Percentiles rank a stretch among this genome's conserved stretches.
Evolutionary conservation across 176 grass and related monocot genomes (phyloP).

Genomic region (Bonia amplexicaulis): DNA sequence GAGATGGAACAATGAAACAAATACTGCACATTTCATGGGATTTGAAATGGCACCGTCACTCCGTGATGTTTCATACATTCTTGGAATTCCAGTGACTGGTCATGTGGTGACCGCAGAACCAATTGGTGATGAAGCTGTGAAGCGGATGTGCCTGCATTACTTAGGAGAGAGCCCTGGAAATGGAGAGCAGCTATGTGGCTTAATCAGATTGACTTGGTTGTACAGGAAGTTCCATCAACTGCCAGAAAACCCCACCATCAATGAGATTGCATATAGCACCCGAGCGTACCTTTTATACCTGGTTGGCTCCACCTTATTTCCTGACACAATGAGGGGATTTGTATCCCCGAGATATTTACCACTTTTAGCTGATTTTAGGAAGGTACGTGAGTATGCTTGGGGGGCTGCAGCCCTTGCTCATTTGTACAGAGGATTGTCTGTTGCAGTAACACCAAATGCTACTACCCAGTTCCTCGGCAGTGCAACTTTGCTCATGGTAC

Average conservation of each 20-base stretch:
- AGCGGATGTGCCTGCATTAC: constrained; percentile 50
- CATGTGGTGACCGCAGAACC: constrained; percentile 47
- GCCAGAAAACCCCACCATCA: constrained; percentile 45
- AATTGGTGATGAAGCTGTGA: constrained; percentile 58
- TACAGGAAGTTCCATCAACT: constrained; percentile 52
- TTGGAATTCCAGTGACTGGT: constrained; percentile 54
- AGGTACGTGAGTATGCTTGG: constrained; percentile 56
- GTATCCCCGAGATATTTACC: constrained; percentile 55
- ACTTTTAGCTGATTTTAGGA: constrained; percentile 48
- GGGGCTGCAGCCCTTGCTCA: constrained; percentile 57
- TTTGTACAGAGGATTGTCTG: constrained; percentile 55
- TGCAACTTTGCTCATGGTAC: constrained; percentile 60
- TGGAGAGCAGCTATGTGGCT: constrained; percentile 53
- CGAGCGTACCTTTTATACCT: constrained; percentile 57
- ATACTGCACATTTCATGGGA: constrained; percentile 57
- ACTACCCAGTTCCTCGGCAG: constrained; percentile 53
- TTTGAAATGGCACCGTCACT: constrained; percentile 59
- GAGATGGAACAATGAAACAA: constrained; percentile 61
- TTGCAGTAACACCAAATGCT: constrained; percentile 57
- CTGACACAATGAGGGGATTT: constrained; percentile 60
- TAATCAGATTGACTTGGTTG: constrained; percentile 60
- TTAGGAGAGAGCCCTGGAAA: constrained; percentile 49
- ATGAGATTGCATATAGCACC: constrained; percentile 49
- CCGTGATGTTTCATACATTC: constrained; percentile 55
- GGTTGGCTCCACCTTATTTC: constrained; percentile 58